Base-by-base conservation (phyloP, 176 grass and related monocot genomes). In the Chrysopogon serrulatus region DNA sequence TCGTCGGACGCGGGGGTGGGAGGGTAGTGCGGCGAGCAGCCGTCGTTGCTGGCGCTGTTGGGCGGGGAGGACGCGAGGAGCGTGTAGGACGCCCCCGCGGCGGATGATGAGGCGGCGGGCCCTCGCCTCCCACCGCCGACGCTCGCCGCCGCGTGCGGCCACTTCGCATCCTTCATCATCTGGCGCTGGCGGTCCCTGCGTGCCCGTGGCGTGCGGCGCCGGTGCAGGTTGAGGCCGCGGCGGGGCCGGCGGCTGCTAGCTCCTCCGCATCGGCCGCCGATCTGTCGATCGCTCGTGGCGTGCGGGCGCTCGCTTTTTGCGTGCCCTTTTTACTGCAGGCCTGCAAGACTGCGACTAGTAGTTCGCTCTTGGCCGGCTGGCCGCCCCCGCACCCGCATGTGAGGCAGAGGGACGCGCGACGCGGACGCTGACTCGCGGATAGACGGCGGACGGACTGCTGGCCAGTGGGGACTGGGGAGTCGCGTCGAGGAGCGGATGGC, bases 41-140 rank as follows among this genome's bases (percentile, higher is more conserved):
- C 73, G 73, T 71, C 80, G 86, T 51, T 83, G 67, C 42, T 51
- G 77, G 24, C 44, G 86, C 42, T 54, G 54, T 49, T n/a, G 32
- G 80, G 86, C 65, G 79, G 79, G 41, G 86, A 83, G 10, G 86
- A 53, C 62, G 85, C 71, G 37, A 88, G 86, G 32, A 71, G 86
- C 13, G 32, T 4, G 73, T 88, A 88, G 3, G 86, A n/a, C 49
- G 66, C 12, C 33, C 19, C 53, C 8, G 59, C 34, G 48, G 61
- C 19, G 7, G 53, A 56, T n/a, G 53, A n/a, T 13, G 61, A 2
- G 24, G 63, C 36, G 14, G 44, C 13, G 2, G 45, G 4, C 5
- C 73, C 49, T 40, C 45, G 62, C 27, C 79, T 76, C 79, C 45
- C 45, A 36, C 60, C n/a, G n/a, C n/a, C 70, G 68, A 21, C 68